Percentiles rank a stretch among this genome's conserved stretches.
Conservation (phyloP, 192 early-diverging fungal species). For the Chytriomyces sp. region DNA sequence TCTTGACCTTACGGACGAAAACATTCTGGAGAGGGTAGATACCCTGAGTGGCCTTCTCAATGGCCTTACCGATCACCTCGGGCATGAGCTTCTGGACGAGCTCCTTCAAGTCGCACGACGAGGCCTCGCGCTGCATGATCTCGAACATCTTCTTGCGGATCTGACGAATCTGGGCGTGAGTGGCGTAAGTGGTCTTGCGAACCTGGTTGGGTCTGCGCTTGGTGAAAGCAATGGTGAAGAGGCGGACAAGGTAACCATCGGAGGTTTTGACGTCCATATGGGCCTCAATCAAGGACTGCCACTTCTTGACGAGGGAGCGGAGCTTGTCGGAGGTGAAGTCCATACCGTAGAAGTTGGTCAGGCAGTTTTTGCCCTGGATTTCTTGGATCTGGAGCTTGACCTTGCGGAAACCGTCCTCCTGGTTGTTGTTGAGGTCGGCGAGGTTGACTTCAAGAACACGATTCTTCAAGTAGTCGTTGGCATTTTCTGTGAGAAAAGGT, state of each 20-base stretch:
- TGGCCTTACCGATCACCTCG: conserved; percentile 96
- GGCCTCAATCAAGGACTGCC: conserved; percentile 96
- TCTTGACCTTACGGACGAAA: conserved; percentile 98
- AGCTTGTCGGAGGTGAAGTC: conserved; percentile 99
- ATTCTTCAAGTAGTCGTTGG: conserved; percentile 94
- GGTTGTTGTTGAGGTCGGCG: conserved; percentile 90
- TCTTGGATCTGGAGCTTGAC: conserved; percentile 97
- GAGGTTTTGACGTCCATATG: conserved; percentile 99
- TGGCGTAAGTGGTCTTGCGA: conserved; percentile 98
- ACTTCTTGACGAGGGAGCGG: conserved; percentile 99
- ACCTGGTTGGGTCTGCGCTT: conserved; percentile 90
- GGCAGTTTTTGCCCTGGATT: conserved; percentile 96
- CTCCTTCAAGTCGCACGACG: conserved; percentile 90
- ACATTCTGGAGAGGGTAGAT: conserved; percentile 99
- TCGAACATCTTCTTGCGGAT: conserved; percentile 99
- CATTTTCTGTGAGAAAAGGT: too few relatives aligned
- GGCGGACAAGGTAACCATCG: conserved; percentile 98
- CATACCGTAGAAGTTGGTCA: conserved; percentile 99
- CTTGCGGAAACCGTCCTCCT: conserved; percentile 94
- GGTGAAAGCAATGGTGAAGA: conserved; percentile 98
- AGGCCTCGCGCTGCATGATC: conserved; percentile 87
- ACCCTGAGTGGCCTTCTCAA: conserved; percentile 94
- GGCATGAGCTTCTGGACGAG: conserved; percentile 94
- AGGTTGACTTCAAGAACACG: conserved; percentile 97
- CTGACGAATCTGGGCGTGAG: conserved; percentile 91